Conservation (phyloP, 345 rosid genomes). For the Dovyalis caffra region DNA sequence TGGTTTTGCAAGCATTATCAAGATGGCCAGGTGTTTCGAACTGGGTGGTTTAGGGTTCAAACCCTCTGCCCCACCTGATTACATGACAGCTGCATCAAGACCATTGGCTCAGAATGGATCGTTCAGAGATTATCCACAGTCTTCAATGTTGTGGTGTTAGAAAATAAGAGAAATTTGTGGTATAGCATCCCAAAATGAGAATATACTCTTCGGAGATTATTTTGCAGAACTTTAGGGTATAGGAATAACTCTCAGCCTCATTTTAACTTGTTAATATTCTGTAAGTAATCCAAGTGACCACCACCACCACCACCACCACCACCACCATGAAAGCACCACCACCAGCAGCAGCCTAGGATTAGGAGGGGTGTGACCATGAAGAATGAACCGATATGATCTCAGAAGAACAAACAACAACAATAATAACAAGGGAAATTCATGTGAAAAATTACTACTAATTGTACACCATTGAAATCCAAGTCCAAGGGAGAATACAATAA, state of each 20-base stretch:
- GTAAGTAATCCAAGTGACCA: not conserved
- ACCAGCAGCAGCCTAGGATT: not conserved
- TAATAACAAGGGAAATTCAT: not conserved
- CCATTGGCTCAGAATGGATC: not conserved
- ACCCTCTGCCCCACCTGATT: not conserved
- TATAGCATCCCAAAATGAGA: not conserved
- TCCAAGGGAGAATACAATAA: not conserved
- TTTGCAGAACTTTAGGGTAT: too few species aligned
- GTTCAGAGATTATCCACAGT: not conserved
- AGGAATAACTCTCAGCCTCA: too few species aligned
- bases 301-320: not conserved
- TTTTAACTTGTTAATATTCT: too few species aligned
- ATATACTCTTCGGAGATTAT: not conserved
- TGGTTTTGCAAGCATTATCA: not conserved
- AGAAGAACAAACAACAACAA: not conserved
- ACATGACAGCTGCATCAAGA: not conserved
- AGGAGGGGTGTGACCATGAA: not conserved
- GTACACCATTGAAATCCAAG: not conserved
- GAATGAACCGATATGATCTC: not conserved
- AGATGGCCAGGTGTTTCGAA: not conserved
- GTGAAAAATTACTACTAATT: not conserved
- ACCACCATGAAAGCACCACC: not conserved
- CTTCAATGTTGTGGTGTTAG: not conserved
- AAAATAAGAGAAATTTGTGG: not conserved
- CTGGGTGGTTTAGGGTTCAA: not conserved